phyloP scores from a whole-genome alignment of 2,329 filamentous ascomycete genomes.

The Colletotrichum theobromicola region DNA sequence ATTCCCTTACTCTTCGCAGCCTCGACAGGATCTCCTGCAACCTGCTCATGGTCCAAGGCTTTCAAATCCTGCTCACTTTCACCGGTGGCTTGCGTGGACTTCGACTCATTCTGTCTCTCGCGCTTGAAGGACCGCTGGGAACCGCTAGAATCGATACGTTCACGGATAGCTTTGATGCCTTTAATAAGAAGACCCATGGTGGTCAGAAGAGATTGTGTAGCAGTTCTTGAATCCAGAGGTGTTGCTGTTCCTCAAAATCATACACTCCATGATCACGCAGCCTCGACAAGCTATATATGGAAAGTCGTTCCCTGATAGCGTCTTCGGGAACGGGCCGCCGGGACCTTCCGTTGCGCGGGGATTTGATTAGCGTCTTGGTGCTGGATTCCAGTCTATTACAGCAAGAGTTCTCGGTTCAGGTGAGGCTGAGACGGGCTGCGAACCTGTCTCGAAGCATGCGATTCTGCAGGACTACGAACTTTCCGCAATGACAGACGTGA shows the following conservation, averaged over 20 bases:
- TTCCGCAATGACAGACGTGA: no score
- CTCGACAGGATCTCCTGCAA: accelerated
- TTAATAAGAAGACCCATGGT: no score
- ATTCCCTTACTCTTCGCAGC: accelerated
- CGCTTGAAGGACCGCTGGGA: no score
- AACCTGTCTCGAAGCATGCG: background rate
- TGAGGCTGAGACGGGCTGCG: background rate
- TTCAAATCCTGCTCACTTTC: no score
- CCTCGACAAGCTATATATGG: accelerated
- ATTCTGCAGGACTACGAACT: accelerated
- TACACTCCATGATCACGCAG: no score
- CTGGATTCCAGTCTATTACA: background rate
- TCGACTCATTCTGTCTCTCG: no score
- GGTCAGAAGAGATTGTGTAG: no score
- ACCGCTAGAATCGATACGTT: no score
- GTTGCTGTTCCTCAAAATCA: no score
- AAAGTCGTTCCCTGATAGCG: accelerated
- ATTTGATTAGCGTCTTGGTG: background rate
- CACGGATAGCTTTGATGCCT: no score
- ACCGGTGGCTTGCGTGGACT: no score
- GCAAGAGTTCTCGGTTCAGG: background rate
- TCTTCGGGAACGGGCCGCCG: background rate
- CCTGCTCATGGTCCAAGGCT: background rate
- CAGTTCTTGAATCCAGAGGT: no score
- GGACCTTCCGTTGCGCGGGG: background rate